Evolutionary conservation across 2,329 filamentous ascomycete genomes (phyloP).

Genomic region (Verticillium tricorpus): DNA sequence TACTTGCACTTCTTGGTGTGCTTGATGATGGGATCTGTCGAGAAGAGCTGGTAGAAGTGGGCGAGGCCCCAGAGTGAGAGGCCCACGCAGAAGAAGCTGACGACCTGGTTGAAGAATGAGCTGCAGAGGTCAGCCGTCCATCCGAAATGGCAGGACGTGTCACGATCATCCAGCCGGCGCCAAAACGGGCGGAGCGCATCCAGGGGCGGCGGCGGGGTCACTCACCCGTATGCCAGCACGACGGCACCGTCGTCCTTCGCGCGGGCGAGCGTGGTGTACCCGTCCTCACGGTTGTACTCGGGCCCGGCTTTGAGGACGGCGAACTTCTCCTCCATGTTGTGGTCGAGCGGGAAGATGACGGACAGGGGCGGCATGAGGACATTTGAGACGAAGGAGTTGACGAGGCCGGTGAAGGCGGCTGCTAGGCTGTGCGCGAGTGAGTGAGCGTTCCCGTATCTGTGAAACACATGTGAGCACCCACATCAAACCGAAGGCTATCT

Average conservation of each 20-base stretch:
- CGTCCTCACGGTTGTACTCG: conserved; percentile 42
- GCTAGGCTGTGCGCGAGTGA: conserved; percentile 48
- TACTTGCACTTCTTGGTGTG: conserved; percentile 64
- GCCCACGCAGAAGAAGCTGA: conserved; percentile 64
- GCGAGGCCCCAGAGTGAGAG: conserved; percentile 62
- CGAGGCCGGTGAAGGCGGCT: conserved; percentile 64
- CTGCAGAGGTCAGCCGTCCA: conserved; percentile 23
- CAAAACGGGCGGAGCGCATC: not conserved
- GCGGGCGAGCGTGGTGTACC: conserved; percentile 67
- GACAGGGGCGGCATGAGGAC: conserved; percentile 67
- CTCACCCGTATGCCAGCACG: conserved; percentile 65
- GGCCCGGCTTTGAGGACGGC: conserved; percentile 57
- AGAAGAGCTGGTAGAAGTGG: conserved; percentile 55
- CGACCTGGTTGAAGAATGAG: conserved; percentile 57
- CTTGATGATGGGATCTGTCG: conserved; percentile 66
- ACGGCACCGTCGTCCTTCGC: conserved; percentile 68
- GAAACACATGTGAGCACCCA: conserved; percentile 28
- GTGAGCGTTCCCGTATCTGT: not conserved
- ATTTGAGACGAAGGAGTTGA: conserved; percentile 68
- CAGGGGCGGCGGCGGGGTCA: conserved; percentile 4
- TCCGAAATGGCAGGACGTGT: not conserved
- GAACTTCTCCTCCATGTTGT: conserved; percentile 72
- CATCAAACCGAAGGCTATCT: conserved; percentile 74
- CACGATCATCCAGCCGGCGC: not conserved
- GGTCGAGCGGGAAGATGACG: conserved; percentile 62